Base-by-base conservation (phyloP, 768 basidiomycete genomes). In the Russula emetica region DNA sequence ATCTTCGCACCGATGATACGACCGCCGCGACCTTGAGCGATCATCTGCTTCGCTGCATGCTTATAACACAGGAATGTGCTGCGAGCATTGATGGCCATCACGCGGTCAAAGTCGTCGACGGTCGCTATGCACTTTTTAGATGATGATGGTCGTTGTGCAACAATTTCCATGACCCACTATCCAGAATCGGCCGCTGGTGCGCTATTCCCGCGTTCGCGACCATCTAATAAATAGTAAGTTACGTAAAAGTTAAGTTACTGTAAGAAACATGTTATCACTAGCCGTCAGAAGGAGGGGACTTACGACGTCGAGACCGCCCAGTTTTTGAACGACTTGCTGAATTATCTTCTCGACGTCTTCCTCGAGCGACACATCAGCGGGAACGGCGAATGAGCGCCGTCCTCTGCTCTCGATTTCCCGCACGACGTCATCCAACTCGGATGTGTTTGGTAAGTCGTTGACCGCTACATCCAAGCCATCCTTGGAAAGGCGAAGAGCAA, bases 31-130 rank as follows among this genome's bases (percentile, higher is more conserved):
- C 67, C 63, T 63, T 69, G 69, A 7, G 61, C 60, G 22, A 71
- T 56, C 70, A 71, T 71, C 60, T 70, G 70, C 52, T 69, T 67
- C 22, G 61, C 70, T 0, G 70, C 70, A 34, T 65, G 38, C 58
- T 70, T 71, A 61, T 71, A 71, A 47, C 70, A 71, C 7, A 70
- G 54, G 63, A 71, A 65, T 40, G 64, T 63, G 47, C 67, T 42
- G 4, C 60, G 63, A n/a, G 45, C 63, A 30, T 63, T 67, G 20
- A 62, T 38, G 6, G 54, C 47, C 51, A 50, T 59, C 18, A 60
- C 0, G 34, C 53, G 60, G 22, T 68, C 61, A 36, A 47, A 68
- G 6, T 5, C 16, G 13, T 66, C 54, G 24, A 60, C 47, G 5
- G 64, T 36, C 18, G 26, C 67, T 68, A 16, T 7, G 14, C 30